Evolutionary conservation across 768 basidiomycete genomes (phyloP).

Genomic region (Termitomyces sp.): DNA sequence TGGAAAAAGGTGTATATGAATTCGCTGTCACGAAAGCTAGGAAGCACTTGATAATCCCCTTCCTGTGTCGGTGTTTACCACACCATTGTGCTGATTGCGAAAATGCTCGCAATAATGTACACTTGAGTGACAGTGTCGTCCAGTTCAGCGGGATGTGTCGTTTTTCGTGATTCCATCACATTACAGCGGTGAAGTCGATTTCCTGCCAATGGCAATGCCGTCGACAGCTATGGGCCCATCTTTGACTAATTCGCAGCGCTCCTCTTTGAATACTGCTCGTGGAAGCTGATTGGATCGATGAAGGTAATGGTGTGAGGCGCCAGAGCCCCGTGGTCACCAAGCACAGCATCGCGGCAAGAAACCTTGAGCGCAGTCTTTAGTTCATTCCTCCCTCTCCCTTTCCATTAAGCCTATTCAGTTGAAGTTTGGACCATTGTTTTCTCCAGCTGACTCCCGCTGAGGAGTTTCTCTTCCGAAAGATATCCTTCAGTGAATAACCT

Average conservation of each 20-base stretch:
- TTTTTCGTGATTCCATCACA: no score
- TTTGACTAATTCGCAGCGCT: not conserved
- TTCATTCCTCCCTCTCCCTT: not conserved
- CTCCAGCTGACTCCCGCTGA: not conserved
- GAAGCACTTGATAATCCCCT: not conserved
- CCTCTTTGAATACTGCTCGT: not conserved
- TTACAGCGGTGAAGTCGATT: not conserved
- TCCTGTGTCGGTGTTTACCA: not conserved
- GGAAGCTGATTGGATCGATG: not conserved
- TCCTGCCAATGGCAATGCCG: not conserved
- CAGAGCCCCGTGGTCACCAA: not conserved
- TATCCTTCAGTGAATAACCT: not conserved
- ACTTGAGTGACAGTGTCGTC: not conserved
- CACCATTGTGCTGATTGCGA: not conserved
- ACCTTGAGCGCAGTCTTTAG: not conserved
- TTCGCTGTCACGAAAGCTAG: not conserved
- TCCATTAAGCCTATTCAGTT: not conserved
- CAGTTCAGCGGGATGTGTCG: not conserved
- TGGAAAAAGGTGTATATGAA: not conserved
- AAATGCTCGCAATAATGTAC: no score
- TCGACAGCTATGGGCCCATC: not conserved
- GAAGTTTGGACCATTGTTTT: not conserved
- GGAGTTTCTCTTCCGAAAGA: not conserved
- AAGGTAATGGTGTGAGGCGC: not conserved
- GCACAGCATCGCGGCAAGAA: not conserved